phyloP scores from a whole-genome alignment of 2,329 filamentous ascomycete genomes.

The Monosporascus sp. region DNA sequence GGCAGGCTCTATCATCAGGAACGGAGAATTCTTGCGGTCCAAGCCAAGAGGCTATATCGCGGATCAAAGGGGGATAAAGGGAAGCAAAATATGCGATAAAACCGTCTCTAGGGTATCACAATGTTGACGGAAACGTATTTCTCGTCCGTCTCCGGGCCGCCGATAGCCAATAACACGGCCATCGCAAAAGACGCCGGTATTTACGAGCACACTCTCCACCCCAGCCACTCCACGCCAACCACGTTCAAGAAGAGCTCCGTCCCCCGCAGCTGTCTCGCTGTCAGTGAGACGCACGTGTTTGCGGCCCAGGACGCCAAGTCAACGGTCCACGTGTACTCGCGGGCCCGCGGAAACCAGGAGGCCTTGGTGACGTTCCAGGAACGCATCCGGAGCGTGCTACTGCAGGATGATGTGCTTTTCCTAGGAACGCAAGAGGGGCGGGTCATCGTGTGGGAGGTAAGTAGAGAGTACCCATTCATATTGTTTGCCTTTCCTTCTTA shows the following conservation, averaged over 20 bases:
- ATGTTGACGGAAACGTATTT: slow-evolving; percentile 60
- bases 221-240: slow-evolving; percentile 66
- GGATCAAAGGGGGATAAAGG: background rate
- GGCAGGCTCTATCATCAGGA: too few relatives aligned
- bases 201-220: slow-evolving; percentile 77
- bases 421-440: slow-evolving; percentile 82
- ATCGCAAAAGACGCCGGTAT: slow-evolving; percentile 78
- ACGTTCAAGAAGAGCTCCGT: slow-evolving; percentile 90
- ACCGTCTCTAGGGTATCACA: background rate
- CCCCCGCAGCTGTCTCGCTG: slow-evolving; percentile 71
- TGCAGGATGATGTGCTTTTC: slow-evolving; percentile 68
- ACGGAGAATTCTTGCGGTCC: too few relatives aligned
- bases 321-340: slow-evolving; percentile 86
- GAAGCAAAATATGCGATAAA: background rate
- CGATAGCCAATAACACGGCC: slow-evolving; percentile 55
- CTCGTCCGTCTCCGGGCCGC: slow-evolving; percentile 52
- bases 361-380: slow-evolving; percentile 84
- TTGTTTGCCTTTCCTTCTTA: background rate
- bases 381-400: slow-evolving; percentile 70
- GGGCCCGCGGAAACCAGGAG: slow-evolving; percentile 80
- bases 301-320: slow-evolving; percentile 88
- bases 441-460: slow-evolving; percentile 88
- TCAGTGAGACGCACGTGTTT: slow-evolving; percentile 80
- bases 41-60: too few relatives aligned
- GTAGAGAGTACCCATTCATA: slow-evolving; percentile 14